Conservation (phyloP, 2,329 filamentous ascomycete genomes). For the Bipolaris sorokiniana region DNA sequence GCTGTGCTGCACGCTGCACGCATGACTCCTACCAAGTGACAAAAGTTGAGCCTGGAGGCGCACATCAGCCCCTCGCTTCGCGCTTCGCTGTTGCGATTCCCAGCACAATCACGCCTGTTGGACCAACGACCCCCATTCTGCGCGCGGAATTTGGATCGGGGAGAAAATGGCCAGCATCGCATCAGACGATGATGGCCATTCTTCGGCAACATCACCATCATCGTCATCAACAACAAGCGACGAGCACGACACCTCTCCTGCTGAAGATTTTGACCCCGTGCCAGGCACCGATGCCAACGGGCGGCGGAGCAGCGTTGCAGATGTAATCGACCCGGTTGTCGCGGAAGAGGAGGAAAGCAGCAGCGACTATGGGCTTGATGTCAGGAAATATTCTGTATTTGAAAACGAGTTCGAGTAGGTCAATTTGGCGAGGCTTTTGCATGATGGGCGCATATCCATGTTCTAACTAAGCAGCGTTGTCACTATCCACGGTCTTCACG, state of each 20-base stretch:
- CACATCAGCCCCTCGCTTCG: neutral
- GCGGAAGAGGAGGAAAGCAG: neutral
- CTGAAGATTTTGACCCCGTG: neutral
- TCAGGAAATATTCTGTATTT: neutral
- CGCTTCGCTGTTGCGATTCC: neutral
- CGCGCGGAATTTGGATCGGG: neutral
- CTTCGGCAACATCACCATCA: neutral
- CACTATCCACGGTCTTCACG: neutral
- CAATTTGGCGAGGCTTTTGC: neutral
- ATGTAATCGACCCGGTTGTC: neutral
- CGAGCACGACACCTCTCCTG: neutral
- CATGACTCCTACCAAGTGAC: neutral
- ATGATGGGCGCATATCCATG: neutral
- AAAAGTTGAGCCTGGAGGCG: neutral
- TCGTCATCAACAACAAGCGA: neutral
- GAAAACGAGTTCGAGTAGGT: neutral
- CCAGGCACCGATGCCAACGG: neutral
- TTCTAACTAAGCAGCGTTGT: neutral
- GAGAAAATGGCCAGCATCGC: neutral
- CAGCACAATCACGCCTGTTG: neutral
- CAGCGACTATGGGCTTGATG: neutral
- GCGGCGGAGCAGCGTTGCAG: neutral
- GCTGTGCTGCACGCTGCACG: neutral
- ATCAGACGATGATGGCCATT: neutral
- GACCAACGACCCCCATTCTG: neutral